phyloP scores from a whole-genome alignment of 352 stramenopile genomes.

The Phytophthora citricola region DNA sequence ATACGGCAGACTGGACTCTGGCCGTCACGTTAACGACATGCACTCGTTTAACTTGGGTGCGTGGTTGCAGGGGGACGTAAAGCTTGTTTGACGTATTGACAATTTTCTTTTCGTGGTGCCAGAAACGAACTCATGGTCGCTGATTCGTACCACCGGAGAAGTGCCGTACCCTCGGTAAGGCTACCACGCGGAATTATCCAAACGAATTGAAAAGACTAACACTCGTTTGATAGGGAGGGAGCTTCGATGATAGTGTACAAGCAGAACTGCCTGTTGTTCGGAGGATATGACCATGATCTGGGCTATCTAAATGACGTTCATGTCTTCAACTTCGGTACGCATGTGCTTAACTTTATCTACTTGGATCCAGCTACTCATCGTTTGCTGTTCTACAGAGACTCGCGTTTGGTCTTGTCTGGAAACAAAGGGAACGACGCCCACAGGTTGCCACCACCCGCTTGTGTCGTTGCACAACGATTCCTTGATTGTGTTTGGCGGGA shows the following conservation, averaged over 20 bases:
- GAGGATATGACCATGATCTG: constrained; percentile 95
- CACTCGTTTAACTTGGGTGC: constrained; percentile 95
- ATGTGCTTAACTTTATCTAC: not conserved
- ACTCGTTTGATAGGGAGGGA: constrained; percentile 56
- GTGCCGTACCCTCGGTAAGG: constrained; percentile 73
- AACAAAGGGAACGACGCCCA: constrained; percentile 90
- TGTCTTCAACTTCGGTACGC: constrained; percentile 95
- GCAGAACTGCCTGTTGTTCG: constrained; percentile 94
- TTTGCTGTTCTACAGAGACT: constrained; percentile 41
- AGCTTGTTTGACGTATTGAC: not conserved
- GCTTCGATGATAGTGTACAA: constrained; percentile 93
- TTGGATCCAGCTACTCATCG: not conserved
- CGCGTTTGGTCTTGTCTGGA: constrained; percentile 91
- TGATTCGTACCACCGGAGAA: constrained; percentile 48
- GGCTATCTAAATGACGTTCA: constrained; percentile 96
- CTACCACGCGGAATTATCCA: not conserved
- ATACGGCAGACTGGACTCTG: constrained; percentile 84
- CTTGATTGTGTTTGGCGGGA: constrained; percentile 95
- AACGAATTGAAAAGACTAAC: no score
- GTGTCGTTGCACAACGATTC: constrained; percentile 92
- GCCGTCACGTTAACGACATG: constrained; percentile 95
- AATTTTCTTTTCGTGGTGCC: constrained; percentile 37
- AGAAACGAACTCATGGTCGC: constrained; percentile 57
- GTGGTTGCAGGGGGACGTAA: not conserved
- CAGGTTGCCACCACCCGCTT: constrained; percentile 95